These are phyloP conservation scores for Cetradonia linearis DNA, from an alignment of 495 filamentous ascomycete species.

Conservation along the genomic window DNA sequence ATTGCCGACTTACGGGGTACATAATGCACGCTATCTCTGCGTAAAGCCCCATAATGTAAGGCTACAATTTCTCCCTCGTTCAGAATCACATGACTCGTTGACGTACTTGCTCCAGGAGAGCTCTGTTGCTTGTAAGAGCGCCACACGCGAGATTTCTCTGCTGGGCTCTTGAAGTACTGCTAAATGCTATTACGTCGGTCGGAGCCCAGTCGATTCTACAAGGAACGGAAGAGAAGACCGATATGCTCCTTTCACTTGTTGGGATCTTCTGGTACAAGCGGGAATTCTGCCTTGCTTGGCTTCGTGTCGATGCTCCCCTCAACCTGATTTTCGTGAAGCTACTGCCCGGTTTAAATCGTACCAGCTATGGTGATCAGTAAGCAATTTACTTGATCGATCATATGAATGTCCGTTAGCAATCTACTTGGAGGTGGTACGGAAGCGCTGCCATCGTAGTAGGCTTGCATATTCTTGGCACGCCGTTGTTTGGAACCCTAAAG, in stretches of 20 bases:
- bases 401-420: not conserved
- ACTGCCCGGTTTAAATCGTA: not conserved
- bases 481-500: not conserved
- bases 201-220: not conserved
- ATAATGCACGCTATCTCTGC: not conserved
- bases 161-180: not conserved
- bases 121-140: not conserved
- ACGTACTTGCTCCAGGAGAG: not conserved
- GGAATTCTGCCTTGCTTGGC: not conserved
- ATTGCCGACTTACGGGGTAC: slow-evolving; percentile 10
- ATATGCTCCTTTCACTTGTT: not conserved
- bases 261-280: not conserved
- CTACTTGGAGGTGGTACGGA: not conserved
- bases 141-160: not conserved
- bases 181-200: not conserved
- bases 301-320: too few relatives aligned
- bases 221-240: not conserved
- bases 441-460: not conserved
- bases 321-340: not conserved
- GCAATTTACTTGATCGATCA: not conserved
- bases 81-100: not conserved
- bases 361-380: not conserved
- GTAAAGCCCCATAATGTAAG: not conserved
- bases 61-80: not conserved
- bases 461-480: slow-evolving; percentile 3